Percentiles rank a stretch among this genome's conserved stretches.
Evolutionary conservation across 176 grass and related monocot genomes (phyloP).

Genomic region (Bothriochloa decipiens): DNA sequence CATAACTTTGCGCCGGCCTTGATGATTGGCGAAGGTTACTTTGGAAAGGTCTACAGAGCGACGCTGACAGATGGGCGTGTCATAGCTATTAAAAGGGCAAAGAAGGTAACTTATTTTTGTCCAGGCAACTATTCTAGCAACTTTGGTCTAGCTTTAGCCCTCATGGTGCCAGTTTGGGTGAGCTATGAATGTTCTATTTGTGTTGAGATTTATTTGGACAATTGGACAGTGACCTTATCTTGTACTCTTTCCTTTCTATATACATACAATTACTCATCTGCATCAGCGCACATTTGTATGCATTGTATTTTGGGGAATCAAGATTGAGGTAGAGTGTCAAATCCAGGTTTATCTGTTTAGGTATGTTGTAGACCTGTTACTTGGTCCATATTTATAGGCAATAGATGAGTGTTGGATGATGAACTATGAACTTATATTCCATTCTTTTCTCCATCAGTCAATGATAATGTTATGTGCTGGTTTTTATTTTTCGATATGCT

Average conservation of each 20-base stretch:
- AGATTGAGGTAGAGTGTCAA: constrained; percentile 13
- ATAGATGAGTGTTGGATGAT: neutral
- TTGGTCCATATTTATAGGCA: constrained; percentile 18
- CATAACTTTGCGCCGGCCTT: constrained; percentile 73
- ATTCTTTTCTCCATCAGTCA: constrained; percentile 8
- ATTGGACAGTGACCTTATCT: constrained; percentile 1
- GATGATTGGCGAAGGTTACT: constrained; percentile 81
- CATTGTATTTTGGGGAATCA: constrained; percentile 14
- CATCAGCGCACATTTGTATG: neutral
- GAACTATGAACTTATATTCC: constrained; percentile 18
- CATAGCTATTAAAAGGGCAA: constrained; percentile 89
- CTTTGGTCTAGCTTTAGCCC: neutral
- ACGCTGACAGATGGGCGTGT: constrained; percentile 59
- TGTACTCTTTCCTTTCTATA: constrained; percentile 4
- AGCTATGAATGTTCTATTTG: constrained; percentile 21
- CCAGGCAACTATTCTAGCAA: neutral
- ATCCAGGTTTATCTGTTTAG: constrained; percentile 12
- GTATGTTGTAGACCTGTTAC: neutral
- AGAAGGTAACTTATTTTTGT: constrained; percentile 62
- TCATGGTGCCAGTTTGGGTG: constrained; percentile 1
- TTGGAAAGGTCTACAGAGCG: constrained; percentile 85
- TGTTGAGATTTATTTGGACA: neutral
- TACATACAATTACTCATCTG: neutral
- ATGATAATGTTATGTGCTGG: neutral
- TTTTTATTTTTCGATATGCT: constrained; percentile 6